Evolutionary conservation across 345 rosid species (phyloP).

Genomic region (Salix udensis): DNA sequence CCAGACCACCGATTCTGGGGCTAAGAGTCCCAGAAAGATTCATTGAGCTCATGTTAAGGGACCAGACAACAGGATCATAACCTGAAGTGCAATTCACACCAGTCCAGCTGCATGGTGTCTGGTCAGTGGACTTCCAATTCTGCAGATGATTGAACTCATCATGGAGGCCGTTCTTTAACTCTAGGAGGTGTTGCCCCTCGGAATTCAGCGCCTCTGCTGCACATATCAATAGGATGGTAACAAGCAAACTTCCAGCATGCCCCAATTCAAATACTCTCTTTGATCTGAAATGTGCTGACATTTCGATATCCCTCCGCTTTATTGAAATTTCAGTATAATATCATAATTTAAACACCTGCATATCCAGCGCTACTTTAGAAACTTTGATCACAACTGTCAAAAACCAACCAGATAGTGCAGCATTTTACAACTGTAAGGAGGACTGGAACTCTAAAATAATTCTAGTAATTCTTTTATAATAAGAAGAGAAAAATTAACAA

Average conservation of each 20-base stretch:
- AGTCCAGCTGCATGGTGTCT: slow-evolving; percentile 63
- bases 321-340: slow-evolving; percentile 6
- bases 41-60: slow-evolving; percentile 48
- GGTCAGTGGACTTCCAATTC: slow-evolving; percentile 56
- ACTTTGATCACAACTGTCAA: slow-evolving; percentile 12
- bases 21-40: slow-evolving; percentile 60
- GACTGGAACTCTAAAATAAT: not conserved
- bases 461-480: not conserved
- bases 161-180: slow-evolving; percentile 48
- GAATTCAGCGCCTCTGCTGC: slow-evolving; percentile 24
- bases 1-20: slow-evolving; percentile 45
- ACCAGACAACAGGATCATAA: slow-evolving; percentile 37
- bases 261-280: slow-evolving; percentile 28
- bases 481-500: not conserved
- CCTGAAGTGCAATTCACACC: slow-evolving; percentile 53
- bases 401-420: slow-evolving; percentile 1
- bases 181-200: slow-evolving; percentile 29
- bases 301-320: slow-evolving; percentile 16
- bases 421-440: not conserved
- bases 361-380: not conserved
- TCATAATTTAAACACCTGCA: slow-evolving; percentile 24
- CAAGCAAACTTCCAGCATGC: slow-evolving; percentile 29
- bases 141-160: slow-evolving; percentile 46
- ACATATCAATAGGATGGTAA: slow-evolving; percentile 6
- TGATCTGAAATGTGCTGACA: slow-evolving; percentile 19